A percentile compares a stretch with the other conserved stretches of the same genome.
Conservation (phyloP, 2,329 filamentous ascomycete genomes). For the Talaromyces sp. region DNA sequence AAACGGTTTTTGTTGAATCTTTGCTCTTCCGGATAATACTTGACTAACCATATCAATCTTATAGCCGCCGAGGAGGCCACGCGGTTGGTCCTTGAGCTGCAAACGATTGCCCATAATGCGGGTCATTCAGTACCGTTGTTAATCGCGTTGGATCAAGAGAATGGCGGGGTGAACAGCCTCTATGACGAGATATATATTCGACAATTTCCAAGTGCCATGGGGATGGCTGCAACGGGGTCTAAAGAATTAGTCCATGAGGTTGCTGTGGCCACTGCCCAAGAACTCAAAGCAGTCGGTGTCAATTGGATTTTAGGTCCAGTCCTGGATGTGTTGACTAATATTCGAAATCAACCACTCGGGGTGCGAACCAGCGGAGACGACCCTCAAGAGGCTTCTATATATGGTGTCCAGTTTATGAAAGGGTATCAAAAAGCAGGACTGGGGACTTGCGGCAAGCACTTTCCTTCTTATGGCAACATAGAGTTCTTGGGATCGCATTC, state of each 20-base stretch:
- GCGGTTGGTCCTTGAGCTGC: constrained; percentile 82
- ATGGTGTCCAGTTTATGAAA: constrained; percentile 85
- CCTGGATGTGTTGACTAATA: constrained; percentile 90
- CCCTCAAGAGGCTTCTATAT: constrained; percentile 91
- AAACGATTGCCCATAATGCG: constrained; percentile 86
- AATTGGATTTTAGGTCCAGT: constrained; percentile 95
- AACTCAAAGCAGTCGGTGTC: constrained; percentile 88
- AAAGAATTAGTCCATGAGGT: constrained; percentile 84
- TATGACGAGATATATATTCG: constrained; percentile 95
- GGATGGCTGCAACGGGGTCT: constrained; percentile 86
- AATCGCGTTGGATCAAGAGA: constrained; percentile 94
- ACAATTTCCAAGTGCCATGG: constrained; percentile 97
- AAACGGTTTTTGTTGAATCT: constrained; percentile 41
- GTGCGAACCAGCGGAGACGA: constrained; percentile 91
- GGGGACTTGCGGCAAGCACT: constrained; percentile 91
- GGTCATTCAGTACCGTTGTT: constrained; percentile 86
- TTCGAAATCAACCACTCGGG: constrained; percentile 84
- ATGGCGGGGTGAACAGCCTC: constrained; percentile 95
- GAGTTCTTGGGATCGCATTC: constrained; percentile 89
- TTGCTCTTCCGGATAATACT: background rate
- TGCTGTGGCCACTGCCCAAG: constrained; percentile 89
- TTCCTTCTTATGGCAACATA: constrained; percentile 92
- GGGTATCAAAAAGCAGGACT: constrained; percentile 91
- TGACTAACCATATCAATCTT: constrained; percentile 9
- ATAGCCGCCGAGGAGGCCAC: constrained; percentile 92